Conservation (phyloP, 1,139 yeast species). For the Zygosaccharomyces pseudobailii region DNA sequence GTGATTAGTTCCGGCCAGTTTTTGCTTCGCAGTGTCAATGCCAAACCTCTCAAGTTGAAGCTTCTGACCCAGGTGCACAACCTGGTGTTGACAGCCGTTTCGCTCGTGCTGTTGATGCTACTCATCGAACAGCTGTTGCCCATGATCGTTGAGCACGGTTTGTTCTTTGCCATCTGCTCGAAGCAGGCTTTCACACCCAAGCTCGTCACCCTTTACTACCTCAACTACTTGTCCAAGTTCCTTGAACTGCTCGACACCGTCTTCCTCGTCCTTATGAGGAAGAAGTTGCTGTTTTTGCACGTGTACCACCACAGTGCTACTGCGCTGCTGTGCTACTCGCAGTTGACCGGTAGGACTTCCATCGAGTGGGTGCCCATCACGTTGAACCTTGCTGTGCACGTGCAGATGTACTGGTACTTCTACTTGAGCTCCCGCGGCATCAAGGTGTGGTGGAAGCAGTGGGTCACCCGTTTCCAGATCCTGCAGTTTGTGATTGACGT, state of each 20-base stretch:
- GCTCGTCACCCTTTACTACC: conserved; percentile 75
- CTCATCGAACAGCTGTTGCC: conserved; percentile 84
- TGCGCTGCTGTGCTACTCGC: conserved; percentile 91
- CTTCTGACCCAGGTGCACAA: conserved; percentile 78
- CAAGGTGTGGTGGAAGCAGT: conserved; percentile 99
- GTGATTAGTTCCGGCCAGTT: conserved; percentile 81
- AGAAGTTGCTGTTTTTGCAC: conserved; percentile 85
- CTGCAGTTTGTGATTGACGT: conserved; percentile 88
- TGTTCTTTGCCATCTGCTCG: conserved; percentile 82
- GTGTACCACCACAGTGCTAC: conserved; percentile 99
- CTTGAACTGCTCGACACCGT: conserved; percentile 88
- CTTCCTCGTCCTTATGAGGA: conserved; percentile 85
- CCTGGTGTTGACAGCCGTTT: conserved; percentile 63
- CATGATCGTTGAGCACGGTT: conserved; percentile 68
- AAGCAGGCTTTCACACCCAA: conserved; percentile 78
- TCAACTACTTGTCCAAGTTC: conserved; percentile 73
- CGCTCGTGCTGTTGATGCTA: conserved; percentile 62
- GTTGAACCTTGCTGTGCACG: conserved; percentile 88
- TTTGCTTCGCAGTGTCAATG: conserved; percentile 45
- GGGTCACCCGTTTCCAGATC: conserved; percentile 97
- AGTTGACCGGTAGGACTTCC: conserved; percentile 82
- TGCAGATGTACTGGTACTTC: conserved; percentile 97
- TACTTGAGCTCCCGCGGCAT: conserved; percentile 90
- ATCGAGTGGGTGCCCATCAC: conserved; percentile 95
- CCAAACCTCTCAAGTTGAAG: conserved; percentile 68